Conservation (phyloP, 495 filamentous ascomycete genomes). For the Neurospora sublineolata region DNA sequence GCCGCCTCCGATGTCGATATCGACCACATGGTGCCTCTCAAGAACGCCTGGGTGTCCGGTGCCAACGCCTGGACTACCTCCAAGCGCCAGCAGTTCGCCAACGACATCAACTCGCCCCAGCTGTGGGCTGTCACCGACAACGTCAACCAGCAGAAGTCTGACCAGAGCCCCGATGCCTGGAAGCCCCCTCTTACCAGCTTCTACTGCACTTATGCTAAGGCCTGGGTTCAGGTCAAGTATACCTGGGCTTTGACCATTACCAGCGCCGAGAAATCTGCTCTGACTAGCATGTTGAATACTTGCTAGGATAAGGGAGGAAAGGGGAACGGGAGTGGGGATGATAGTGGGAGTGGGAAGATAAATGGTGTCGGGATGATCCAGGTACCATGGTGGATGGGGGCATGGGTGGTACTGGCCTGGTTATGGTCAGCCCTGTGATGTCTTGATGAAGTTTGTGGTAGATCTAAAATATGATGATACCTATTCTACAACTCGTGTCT, state of each 20-base stretch:
- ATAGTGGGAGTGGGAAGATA: neutral
- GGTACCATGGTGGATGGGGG: neutral
- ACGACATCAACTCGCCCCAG: slow-evolving; percentile 60
- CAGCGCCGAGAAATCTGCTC: slow-evolving; percentile 37
- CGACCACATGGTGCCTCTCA: slow-evolving; percentile 64
- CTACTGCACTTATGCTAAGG: slow-evolving; percentile 62
- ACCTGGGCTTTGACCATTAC: slow-evolving; percentile 37
- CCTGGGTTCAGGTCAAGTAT: slow-evolving; percentile 61
- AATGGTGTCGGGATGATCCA: neutral
- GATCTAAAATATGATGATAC: neutral
- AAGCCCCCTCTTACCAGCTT: slow-evolving; percentile 57
- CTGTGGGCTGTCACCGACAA: slow-evolving; percentile 64
- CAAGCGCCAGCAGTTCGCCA: slow-evolving; percentile 54
- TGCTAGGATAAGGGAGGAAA: slow-evolving; percentile 31
- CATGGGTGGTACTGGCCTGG: neutral
- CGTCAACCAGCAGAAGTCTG: slow-evolving; percentile 59
- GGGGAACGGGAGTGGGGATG: neutral
- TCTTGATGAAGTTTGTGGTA: neutral
- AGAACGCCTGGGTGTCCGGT: slow-evolving; percentile 61
- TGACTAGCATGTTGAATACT: slow-evolving; percentile 51
- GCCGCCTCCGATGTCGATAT: slow-evolving; percentile 56
- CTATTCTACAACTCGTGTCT: neutral
- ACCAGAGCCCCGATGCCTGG: slow-evolving; percentile 59
- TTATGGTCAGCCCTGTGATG: neutral
- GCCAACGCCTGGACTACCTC: slow-evolving; percentile 48